Conservation (phyloP, 192 early-diverging fungal genomes). For the Gamsiella multidivaricata region DNA sequence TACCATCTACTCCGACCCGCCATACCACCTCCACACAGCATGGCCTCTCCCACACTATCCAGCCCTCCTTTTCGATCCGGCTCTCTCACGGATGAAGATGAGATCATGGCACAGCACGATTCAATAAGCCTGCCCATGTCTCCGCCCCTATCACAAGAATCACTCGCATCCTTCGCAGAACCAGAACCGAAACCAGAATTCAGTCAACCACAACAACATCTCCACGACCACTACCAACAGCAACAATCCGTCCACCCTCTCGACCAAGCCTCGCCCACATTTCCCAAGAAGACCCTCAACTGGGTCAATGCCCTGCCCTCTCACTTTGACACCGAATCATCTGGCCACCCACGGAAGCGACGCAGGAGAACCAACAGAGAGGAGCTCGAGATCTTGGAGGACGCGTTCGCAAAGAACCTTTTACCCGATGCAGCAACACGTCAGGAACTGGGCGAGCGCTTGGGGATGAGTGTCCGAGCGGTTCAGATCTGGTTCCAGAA, state of each 20-base stretch:
- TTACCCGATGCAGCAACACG: slow-evolving; percentile 78
- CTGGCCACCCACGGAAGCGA: slow-evolving; percentile 43
- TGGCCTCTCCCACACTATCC: slow-evolving; percentile 5
- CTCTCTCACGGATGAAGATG: slow-evolving; percentile 23
- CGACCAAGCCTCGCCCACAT: slow-evolving; percentile 10
- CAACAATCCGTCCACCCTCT: slow-evolving; percentile 23
- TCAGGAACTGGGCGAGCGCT: slow-evolving; percentile 68
- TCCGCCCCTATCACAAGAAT: slow-evolving; percentile 34
- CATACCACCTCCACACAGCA: not conserved
- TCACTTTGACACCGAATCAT: slow-evolving; percentile 30
- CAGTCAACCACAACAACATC: not conserved
- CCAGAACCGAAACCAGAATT: not conserved
- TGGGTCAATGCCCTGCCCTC: slow-evolving; percentile 52
- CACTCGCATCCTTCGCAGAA: not conserved
- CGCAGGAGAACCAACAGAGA: slow-evolving; percentile 65
- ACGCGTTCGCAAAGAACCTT: slow-evolving; percentile 72
- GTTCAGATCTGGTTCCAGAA: slow-evolving; percentile 90
- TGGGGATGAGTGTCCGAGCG: slow-evolving; percentile 76
- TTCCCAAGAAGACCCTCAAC: slow-evolving; percentile 47
- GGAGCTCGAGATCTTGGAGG: slow-evolving; percentile 75
- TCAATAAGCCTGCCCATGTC: slow-evolving; percentile 20
- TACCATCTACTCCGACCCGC: not conserved
- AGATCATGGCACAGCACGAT: slow-evolving; percentile 13
- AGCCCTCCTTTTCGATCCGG: slow-evolving; percentile 14
- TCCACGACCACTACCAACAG: slow-evolving; percentile 7